Evolutionary conservation across 305 asterid species (phyloP).

Genomic region (Coffea humblotiana): DNA sequence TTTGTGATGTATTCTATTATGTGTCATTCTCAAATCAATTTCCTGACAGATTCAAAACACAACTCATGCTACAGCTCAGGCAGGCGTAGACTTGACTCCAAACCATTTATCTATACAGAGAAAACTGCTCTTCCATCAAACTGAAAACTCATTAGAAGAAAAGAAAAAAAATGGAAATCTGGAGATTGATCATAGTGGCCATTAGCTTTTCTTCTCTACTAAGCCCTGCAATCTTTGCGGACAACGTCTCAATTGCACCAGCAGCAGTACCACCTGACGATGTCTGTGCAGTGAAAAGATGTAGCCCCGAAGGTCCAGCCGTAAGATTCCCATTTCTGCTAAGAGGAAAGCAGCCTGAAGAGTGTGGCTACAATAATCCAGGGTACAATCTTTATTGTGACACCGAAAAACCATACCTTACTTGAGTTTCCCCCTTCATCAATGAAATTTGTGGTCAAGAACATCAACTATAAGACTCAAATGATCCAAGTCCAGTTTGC

Average conservation of each 20-base stretch:
- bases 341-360: constrained; percentile 29
- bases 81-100: too few relatives aligned
- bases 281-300: constrained; percentile 15
- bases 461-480: constrained; percentile 28
- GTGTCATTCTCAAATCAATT: too few relatives aligned
- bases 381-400: constrained; percentile 38
- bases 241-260: not conserved
- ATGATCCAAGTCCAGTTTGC: constrained; percentile 20
- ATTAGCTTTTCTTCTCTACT: not conserved
- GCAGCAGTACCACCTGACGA: not conserved
- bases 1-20: too few relatives aligned
- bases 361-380: constrained; percentile 30
- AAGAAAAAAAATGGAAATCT: not conserved
- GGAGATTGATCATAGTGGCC: not conserved
- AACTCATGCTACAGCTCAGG: too few relatives aligned
- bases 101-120: too few relatives aligned
- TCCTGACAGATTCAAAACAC: too few relatives aligned
- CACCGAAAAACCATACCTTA: constrained; percentile 14
- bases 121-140: too few relatives aligned
- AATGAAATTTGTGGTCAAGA: constrained; percentile 11
- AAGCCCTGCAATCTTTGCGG: constrained; percentile 14
- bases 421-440: constrained; percentile 29
- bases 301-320: constrained; percentile 27
- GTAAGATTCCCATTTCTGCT: constrained; percentile 35
- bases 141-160: constrained; percentile 10